These are phyloP conservation scores for Gryganskiella cystojenkinii DNA, from an alignment of 192 early-diverging fungal genomes.

Conservation along the genomic window DNA sequence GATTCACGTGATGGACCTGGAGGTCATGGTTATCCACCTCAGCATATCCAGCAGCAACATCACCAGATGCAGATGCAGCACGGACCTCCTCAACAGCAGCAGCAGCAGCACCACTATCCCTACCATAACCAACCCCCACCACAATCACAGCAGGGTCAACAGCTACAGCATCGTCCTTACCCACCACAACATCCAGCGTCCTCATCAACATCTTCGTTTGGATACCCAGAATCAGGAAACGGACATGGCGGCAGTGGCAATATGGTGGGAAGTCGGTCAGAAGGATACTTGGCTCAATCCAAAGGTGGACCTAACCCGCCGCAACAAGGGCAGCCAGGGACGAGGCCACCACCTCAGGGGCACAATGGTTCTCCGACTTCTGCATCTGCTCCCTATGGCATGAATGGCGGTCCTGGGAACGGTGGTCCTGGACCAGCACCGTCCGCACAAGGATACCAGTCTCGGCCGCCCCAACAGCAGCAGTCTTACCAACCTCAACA, in stretches of 20 bases:
- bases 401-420: not conserved
- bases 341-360: not conserved
- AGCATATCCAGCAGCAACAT: slow-evolving; percentile 1
- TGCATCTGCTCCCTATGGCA: too few species aligned
- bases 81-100: not conserved
- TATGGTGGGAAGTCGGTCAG: too few species aligned
- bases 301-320: too few species aligned
- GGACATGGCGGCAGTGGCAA: too few species aligned
- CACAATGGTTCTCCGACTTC: not conserved
- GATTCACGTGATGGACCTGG: too few species aligned
- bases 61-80: slow-evolving; percentile 3
- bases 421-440: not conserved
- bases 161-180: not conserved
- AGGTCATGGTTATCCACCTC: not conserved
- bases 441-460: too few species aligned
- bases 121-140: not conserved
- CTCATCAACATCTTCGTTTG: too few species aligned
- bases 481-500: not conserved
- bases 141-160: not conserved
- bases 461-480: not conserved
- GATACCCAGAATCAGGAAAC: too few species aligned
- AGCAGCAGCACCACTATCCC: not conserved
- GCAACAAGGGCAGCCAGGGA: not conserved
- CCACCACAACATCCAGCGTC: not conserved
- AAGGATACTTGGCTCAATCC: too few species aligned